Conservation (phyloP, 1,284 basidiomycete genomes). For the Ceratobasidium papillatum region DNA sequence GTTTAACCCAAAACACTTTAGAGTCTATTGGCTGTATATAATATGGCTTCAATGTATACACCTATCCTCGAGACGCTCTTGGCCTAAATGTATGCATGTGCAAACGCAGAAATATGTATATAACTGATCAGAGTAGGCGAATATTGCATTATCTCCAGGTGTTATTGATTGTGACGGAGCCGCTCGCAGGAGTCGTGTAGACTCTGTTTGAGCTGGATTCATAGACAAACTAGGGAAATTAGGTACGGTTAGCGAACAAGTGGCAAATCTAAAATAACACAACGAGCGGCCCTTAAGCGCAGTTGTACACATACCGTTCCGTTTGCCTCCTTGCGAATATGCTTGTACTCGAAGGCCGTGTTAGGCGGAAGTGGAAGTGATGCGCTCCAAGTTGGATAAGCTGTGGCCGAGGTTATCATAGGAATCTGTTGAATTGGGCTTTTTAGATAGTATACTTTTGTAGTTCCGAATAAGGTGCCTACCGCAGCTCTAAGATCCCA, state of each 20-base stretch:
- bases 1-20: too few relatives aligned
- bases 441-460: not conserved
- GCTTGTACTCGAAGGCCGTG: conserved; percentile 7
- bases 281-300: too few relatives aligned
- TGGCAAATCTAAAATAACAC: too few relatives aligned
- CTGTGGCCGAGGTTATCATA: conserved; percentile 10
- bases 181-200: conserved; percentile 5
- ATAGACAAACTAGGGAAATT: not conserved
- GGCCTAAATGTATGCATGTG: too few relatives aligned
- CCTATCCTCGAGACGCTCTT: too few relatives aligned
- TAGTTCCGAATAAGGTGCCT: not conserved
- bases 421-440: not conserved
- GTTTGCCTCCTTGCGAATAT: conserved; percentile 9
- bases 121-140: too few relatives aligned
- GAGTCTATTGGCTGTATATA: too few relatives aligned
- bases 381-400: conserved; percentile 7
- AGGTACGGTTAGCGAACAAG: not conserved
- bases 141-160: conserved; percentile 3
- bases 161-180: conserved; percentile 1
- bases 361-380: not conserved
- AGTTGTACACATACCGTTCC: conserved; percentile 8
- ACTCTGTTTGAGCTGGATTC: conserved; percentile 6
- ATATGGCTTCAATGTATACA: too few relatives aligned
- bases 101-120: too few relatives aligned
- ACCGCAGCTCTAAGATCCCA: not conserved